Evolutionary conservation across 2,329 filamentous ascomycete genomes (phyloP).

Genomic region (Fusarium sp.): DNA sequence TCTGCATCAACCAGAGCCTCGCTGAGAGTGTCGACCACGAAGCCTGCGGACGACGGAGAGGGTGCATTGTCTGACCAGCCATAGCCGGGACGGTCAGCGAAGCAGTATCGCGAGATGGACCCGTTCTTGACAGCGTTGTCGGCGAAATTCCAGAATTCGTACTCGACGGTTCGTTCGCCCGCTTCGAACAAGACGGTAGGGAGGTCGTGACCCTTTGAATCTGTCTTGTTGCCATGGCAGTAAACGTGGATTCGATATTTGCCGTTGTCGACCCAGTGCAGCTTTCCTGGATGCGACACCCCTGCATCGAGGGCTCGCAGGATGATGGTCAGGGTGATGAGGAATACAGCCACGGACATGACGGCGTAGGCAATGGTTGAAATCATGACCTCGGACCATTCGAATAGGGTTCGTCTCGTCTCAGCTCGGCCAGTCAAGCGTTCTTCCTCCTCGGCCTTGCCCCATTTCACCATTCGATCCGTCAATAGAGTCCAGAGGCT

Average conservation of each 20-base stretch:
- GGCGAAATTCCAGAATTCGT: slow-evolving; percentile 82
- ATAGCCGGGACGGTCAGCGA: slow-evolving; percentile 91
- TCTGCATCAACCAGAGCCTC: slow-evolving; percentile 84
- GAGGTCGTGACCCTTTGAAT: slow-evolving; percentile 62
- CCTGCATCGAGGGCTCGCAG: slow-evolving; percentile 83
- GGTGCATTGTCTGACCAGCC: slow-evolving; percentile 91
- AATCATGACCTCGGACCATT: slow-evolving; percentile 85
- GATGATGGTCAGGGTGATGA: slow-evolving; percentile 83
- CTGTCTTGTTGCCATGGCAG: slow-evolving; percentile 77
- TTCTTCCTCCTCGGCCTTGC: slow-evolving; percentile 92
- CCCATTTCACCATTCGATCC: slow-evolving; percentile 88
- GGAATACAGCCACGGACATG: slow-evolving; percentile 74
- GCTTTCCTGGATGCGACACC: slow-evolving; percentile 76
- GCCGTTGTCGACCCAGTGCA: slow-evolving; percentile 82
- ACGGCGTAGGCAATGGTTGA: slow-evolving; percentile 77
- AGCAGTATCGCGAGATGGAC: slow-evolving; percentile 90
- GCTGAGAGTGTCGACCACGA: slow-evolving; percentile 88
- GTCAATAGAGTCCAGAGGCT: slow-evolving; percentile 81
- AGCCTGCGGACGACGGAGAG: slow-evolving; percentile 91
- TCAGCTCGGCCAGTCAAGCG: slow-evolving; percentile 90
- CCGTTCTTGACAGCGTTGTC: slow-evolving; percentile 80
- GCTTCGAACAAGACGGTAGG: slow-evolving; percentile 89
- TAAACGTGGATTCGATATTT: slow-evolving; percentile 90
- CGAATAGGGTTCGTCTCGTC: slow-evolving; percentile 80
- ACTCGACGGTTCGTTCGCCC: slow-evolving; percentile 81